Evolutionary conservation across 1,284 basidiomycete genomes (phyloP), one percentile per base, ranked within the genome.

Genomic region (Boletus semigastroideus): DNA sequence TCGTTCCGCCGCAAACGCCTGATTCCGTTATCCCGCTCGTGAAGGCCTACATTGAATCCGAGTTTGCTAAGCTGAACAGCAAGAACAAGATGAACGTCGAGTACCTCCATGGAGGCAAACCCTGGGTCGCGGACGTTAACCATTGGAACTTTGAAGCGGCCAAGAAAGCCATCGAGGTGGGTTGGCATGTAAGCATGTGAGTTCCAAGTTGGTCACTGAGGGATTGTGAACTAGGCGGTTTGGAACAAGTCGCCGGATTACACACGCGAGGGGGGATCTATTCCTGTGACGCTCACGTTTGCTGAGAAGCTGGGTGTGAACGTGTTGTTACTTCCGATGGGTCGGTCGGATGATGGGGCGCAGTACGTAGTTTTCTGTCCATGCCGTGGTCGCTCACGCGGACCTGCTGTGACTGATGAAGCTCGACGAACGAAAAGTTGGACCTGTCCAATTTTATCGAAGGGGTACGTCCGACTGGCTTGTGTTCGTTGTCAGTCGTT

Each of bases 71-170:
- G 72, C 76, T 97, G 49, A 82, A 83, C 50, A 87, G 80, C 59
- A 96, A 95, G 83, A 94, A 90, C 84, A 83, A 71, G 67, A 65
- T 86, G 60, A 72, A 69, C 44, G 69, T 88, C 39, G 90, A 92
- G 71, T 75, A 81, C 58, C 71, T 88, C 28, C 88, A 92, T 59
- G 90, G 88, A 17, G 94, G 93, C 17, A 90, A 88, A 69, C 92
- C 94, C n/a, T 98, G 94, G 94, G 76, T 94, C 42, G 81, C 86
- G 19, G 83, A 91, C 62, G 72, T 81, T 55, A 85, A 85, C 56
- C 95, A 99, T 76, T 98, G 93, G 92, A 98, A 94, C 73, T 99
- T 89, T 74, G 84, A 89, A 64, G 96, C 97, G 3, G 96, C 94
- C 1, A 87, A 84, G 68, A 83, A 80, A 59, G 96, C 94, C 22